Evolutionary conservation across 2,329 filamentous ascomycete species (phyloP), one percentile per base, ranked within the genome.

Genomic region (Stagonosporopsis vannaccii): DNA sequence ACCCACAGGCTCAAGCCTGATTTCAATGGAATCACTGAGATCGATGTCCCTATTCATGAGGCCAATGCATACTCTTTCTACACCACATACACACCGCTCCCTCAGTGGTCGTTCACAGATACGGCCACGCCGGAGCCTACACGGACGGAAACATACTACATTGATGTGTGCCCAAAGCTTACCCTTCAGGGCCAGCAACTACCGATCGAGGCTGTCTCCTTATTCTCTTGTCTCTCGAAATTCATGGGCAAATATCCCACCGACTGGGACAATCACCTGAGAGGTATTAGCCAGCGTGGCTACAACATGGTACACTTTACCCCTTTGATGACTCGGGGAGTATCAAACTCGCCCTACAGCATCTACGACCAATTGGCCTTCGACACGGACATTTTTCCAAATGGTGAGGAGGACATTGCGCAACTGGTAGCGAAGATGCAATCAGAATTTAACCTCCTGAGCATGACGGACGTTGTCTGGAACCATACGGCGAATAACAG

Each of bases 241-340:
- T 97, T 97, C 79, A 96, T 99, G 91, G 95, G 95, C 60, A 88
- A 89, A 71, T 97, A 95, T 72, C 92, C 94, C 0, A 82, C 82
- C 15, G 91, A 97, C 69, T 99, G 94, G 93, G 87, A 97, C 73
- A 89, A 87, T 47, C 94, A 98, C 74, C 80, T 99, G 54, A 84
- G 85, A 53, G 93, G 95, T 25, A 97, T 99, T 74, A 90, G 91
- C 73, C 87, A 90, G 69, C 85, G 95, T 59, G 93, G 93, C 41
- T 99, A 99, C 83, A 99, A 99, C 79, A 97, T 98, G 92, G 87
- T 99, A 58, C 95, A 99, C 77, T 99, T 99, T 76, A 97, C 95
- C 2, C 95, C 95, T 9, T 81, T 99, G 63, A 95, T 96, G 82
- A 84, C 90, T 56, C 88, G 95, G 57, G 95, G 95, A 54, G 84